Evolutionary conservation across 2,329 filamentous ascomycete genomes (phyloP).

Genomic region (Pseudophaeomoniella oleicola): DNA sequence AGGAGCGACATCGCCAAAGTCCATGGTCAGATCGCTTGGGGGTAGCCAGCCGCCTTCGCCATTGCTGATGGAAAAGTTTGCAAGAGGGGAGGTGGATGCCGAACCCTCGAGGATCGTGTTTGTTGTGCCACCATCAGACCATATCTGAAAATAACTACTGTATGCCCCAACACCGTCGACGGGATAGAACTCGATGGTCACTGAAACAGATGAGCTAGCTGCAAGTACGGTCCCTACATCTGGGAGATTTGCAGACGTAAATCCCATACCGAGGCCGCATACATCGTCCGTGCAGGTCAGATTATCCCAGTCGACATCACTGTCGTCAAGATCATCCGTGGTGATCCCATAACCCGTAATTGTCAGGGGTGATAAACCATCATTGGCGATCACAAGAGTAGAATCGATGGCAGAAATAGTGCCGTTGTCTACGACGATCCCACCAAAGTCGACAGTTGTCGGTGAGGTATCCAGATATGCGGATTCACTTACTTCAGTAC

Average conservation of each 20-base stretch:
- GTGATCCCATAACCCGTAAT: constrained; percentile 21
- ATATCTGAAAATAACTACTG: constrained; percentile 17
- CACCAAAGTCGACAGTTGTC: constrained; percentile 24
- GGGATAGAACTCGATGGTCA: constrained; percentile 18
- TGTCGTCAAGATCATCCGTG: constrained; percentile 10
- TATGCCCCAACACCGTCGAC: constrained; percentile 18
- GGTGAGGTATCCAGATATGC: constrained; percentile 23
- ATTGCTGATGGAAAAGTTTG: constrained; percentile 16
- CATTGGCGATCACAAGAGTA: constrained; percentile 21
- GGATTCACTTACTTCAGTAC: constrained; percentile 21
- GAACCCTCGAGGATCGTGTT: constrained; percentile 9
- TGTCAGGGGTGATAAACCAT: constrained; percentile 20
- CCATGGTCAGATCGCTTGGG: constrained; percentile 6
- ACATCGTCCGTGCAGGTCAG: constrained; percentile 15
- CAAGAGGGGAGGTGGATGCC: constrained; percentile 11
- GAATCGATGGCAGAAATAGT: constrained; percentile 15
- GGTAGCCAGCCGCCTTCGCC: constrained; percentile 19
- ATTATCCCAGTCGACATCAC: constrained; percentile 11
- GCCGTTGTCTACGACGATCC: constrained; percentile 20
- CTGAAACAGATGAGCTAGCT: constrained; percentile 10
- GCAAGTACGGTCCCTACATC: constrained; percentile 6
- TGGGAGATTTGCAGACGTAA: constrained; percentile 9
- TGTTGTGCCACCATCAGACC: constrained; percentile 8
- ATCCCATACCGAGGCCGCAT: constrained; percentile 7
- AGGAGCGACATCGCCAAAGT: constrained; percentile 9